Percentiles rank a stretch among this genome's conserved stretches.
Evolutionary conservation across 441 rosid species (phyloP).

Genomic region (Adansonia madagascariensis): DNA sequence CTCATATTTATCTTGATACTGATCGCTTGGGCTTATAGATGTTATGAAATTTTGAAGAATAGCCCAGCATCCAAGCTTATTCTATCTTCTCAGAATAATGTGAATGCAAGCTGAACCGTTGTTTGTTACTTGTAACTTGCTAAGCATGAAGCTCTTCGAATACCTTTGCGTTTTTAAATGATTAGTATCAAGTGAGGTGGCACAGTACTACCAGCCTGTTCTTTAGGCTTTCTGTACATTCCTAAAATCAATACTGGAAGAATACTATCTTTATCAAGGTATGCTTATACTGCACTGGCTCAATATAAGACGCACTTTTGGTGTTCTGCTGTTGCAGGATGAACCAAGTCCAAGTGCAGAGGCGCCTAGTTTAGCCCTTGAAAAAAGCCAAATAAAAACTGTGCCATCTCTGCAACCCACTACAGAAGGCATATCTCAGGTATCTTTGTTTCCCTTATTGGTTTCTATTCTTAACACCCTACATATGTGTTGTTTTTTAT

Average conservation of each 20-base stretch:
- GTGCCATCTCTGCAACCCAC: slow-evolving; percentile 29
- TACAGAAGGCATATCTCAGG: slow-evolving; percentile 26
- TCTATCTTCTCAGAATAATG: not conserved
- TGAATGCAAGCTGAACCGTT: not conserved
- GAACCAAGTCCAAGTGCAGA: slow-evolving; percentile 13
- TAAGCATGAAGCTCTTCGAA: not conserved
- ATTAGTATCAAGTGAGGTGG: not conserved
- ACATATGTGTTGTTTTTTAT: slow-evolving; percentile 11
- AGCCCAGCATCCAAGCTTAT: not conserved
- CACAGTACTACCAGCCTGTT: not conserved
- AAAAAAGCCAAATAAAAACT: slow-evolving; percentile 26
- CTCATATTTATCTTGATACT: not conserved
- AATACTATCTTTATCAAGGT: not conserved
- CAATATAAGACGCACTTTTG: not conserved
- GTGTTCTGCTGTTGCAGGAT: not conserved
- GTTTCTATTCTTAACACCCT: slow-evolving; percentile 17
- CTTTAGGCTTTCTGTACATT: not conserved
- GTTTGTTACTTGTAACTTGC: not conserved
- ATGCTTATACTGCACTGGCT: not conserved
- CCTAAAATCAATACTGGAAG: not conserved
- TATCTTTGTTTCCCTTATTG: not conserved
- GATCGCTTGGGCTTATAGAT: slow-evolving; percentile 6
- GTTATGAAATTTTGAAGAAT: slow-evolving; percentile 17
- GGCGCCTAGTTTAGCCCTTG: slow-evolving; percentile 14
- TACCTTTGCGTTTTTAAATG: not conserved